Base-by-base conservation (phyloP, 108 stramenopile genomes). In the Nitzschia inconspicua region DNA sequence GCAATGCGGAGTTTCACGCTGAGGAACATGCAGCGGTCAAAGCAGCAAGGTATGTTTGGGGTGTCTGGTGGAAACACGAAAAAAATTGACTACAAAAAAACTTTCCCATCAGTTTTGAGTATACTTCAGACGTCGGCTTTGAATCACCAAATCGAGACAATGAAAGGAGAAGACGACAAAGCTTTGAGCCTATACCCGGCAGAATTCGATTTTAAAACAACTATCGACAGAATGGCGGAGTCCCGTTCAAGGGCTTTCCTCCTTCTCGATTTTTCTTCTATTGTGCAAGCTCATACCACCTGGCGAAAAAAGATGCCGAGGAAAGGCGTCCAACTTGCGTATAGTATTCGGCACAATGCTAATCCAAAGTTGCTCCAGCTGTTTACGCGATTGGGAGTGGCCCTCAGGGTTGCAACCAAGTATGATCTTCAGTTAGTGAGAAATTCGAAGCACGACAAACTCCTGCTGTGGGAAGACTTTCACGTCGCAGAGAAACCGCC, bases 241-340 rank as follows among this genome's bases (percentile, higher is more conserved):
- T 37, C 37, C 8, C 51, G 76, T 10, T 59, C 51, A 13, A 55
- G 77, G 14, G 72, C 67, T 35, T 78, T 78, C 60, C 47, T 51
- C 42, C 43, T 78, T 29, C 30, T 78, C 23, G 77, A 78, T 55
- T 67, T 73, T 40, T 55, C 66, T n/a, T 25, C 64, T 19, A 47
- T 78, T 11, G 55, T 68, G 10, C 55, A 60, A 5, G 36, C 59
- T 16, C 55, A 65, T 28, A 60, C 54, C n/a, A 14, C 51, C 13
- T 68, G 60, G 51, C 56, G 66, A 3, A 63, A 50, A 31, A 52
- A 28, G 23, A 29, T 65, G 24, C 36, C 36, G 0, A n/a, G 37
- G 22, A 34, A 41, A 20, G 20, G 5, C 24, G 48, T 71, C 3
- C 53, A 49, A 30, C 26, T 69, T 47, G 36, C 54, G 26, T 77